These are phyloP conservation scores for Floccularia luteovirens DNA, from an alignment of 768 basidiomycete genomes.

Conservation along the genomic window DNA sequence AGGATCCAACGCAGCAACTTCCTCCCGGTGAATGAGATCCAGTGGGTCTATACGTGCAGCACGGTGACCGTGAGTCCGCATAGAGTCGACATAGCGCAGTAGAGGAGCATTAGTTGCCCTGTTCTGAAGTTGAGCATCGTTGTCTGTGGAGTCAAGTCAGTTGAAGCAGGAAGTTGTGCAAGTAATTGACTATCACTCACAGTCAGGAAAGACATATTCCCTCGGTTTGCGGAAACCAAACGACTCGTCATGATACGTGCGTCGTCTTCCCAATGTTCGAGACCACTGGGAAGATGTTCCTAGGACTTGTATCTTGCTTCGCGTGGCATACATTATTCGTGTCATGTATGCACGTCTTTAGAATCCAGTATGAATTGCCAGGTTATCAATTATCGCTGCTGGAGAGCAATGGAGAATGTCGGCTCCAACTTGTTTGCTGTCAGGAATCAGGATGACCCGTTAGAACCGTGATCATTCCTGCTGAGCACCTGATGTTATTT, in stretches of 20 bases:
- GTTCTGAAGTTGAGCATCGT: conserved; percentile 55
- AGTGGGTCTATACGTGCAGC: conserved; percentile 85
- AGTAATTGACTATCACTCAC: conserved; percentile 42
- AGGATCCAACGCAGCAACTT: conserved; percentile 69
- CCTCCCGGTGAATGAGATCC: conserved; percentile 80
- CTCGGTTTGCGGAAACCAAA: conserved; percentile 68
- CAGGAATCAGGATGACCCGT: too few species aligned
- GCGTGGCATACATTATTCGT: too few species aligned
- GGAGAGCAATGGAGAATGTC: too few species aligned
- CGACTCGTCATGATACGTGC: conserved; percentile 75
- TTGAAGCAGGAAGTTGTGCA: not conserved
- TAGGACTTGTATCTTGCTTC: too few species aligned
- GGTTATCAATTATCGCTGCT: too few species aligned
- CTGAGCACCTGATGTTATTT: too few species aligned
- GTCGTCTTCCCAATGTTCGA: too few species aligned
- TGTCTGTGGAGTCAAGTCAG: conserved; percentile 35
- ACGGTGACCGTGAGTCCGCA: conserved; percentile 80
- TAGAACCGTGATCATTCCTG: too few species aligned
- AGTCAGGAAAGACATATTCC: conserved; percentile 62
- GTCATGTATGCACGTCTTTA: too few species aligned
- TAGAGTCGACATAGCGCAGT: conserved; percentile 82
- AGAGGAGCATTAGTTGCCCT: conserved; percentile 68
- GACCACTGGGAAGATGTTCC: not conserved
- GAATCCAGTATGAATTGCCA: too few species aligned
- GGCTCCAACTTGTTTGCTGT: too few species aligned